Conservation (phyloP, 1,284 basidiomycete species). For the Mycena citricolor region DNA sequence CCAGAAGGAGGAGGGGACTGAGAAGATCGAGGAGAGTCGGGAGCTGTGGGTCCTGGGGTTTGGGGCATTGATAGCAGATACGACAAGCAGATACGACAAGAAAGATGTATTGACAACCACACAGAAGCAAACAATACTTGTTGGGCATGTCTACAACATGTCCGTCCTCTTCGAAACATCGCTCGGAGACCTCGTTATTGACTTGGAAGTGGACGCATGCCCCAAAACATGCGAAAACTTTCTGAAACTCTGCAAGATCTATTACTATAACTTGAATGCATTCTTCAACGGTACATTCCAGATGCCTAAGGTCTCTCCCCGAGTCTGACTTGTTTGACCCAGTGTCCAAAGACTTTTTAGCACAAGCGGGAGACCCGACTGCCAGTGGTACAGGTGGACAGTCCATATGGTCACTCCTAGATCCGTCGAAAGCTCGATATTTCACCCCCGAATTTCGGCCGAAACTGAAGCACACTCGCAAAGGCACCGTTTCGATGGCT, state of each 20-base stretch:
- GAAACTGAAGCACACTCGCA: slow-evolving; percentile 80
- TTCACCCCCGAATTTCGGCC: slow-evolving; percentile 82
- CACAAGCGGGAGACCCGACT: slow-evolving; percentile 93
- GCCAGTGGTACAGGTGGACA: slow-evolving; percentile 93
- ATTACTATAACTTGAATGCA: slow-evolving; percentile 94
- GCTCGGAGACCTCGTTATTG: slow-evolving; percentile 93
- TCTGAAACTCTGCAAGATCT: slow-evolving; percentile 94
- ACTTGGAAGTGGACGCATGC: slow-evolving; percentile 89
- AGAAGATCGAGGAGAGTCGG: slow-evolving; percentile 70
- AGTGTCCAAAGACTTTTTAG: slow-evolving; percentile 97
- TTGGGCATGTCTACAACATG: no score
- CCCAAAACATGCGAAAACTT: slow-evolving; percentile 94
- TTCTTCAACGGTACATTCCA: slow-evolving; percentile 88
- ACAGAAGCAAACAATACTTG: no score
- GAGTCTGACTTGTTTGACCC: slow-evolving; percentile 16
- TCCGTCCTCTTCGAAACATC: slow-evolving; percentile 96
- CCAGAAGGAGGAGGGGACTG: slow-evolving; percentile 70
- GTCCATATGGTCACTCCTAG: slow-evolving; percentile 76
- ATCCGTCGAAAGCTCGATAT: slow-evolving; percentile 62
- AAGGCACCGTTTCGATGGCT: slow-evolving; percentile 95
- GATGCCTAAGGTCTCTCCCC: slow-evolving; percentile 3
- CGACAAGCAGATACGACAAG: no score
- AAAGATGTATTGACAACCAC: no score
- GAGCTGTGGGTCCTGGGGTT: slow-evolving; percentile 43
- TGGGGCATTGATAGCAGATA: no score